Conservation (phyloP, 148 eudicot species). For the Cornus kousa region DNA sequence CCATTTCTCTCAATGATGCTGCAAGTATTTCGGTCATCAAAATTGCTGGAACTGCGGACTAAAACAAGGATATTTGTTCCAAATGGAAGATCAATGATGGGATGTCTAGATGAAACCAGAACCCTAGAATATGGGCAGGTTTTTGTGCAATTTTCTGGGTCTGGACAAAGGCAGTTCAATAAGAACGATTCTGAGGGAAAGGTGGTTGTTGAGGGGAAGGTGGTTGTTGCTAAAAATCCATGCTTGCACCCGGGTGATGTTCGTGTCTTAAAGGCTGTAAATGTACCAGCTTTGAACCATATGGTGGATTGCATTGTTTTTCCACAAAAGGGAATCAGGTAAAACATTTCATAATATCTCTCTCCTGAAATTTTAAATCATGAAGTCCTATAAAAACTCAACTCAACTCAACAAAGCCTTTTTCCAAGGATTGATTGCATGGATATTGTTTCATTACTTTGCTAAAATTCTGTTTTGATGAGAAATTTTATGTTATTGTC, state of each 20-base stretch:
- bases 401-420: no score
- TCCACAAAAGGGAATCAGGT: conserved; percentile 74
- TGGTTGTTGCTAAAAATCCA: conserved; percentile 79
- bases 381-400: neutral
- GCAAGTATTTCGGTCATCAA: neutral
- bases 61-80: neutral
- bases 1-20: conserved; percentile 1
- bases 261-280: conserved; percentile 57
- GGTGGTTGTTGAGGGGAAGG: conserved; percentile 47
- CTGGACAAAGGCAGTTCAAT: conserved; percentile 8
- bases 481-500: neutral
- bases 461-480: neutral
- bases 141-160: neutral
- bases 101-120: conserved; percentile 2
- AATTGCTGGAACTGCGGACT: neutral
- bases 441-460: neutral
- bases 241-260: conserved; percentile 82
- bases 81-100: neutral
- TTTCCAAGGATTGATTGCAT: neutral
- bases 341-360: neutral
- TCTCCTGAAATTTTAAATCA: neutral
- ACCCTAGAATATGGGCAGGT: neutral
- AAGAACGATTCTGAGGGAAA: no score
- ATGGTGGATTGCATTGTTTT: conserved; percentile 85
- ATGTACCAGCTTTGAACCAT: conserved; percentile 59